Evolutionary conservation across 306 rosid species (phyloP).

Genomic region (Pueraria montana): DNA sequence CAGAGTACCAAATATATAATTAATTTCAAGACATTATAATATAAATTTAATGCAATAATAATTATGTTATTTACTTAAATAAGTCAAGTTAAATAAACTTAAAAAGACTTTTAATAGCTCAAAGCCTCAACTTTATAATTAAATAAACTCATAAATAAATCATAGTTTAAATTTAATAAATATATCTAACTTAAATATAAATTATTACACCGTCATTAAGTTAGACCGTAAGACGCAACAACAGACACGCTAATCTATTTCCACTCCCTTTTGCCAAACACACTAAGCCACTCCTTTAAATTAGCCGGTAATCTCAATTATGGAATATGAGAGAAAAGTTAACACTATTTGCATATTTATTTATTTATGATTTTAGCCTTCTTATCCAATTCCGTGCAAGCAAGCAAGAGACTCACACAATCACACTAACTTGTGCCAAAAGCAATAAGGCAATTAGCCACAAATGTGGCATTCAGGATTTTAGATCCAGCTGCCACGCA

Average conservation of each 20-base stretch:
- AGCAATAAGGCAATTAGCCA: constrained; percentile 3
- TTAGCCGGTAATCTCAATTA: background rate
- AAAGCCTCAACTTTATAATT: background rate
- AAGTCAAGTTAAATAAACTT: background rate
- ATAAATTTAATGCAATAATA: too few relatives aligned
- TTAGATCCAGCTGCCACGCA: constrained; percentile 1
- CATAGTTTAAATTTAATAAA: background rate
- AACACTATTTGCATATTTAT: background rate
- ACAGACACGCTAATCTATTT: background rate
- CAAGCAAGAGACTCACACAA: background rate
- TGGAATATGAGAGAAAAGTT: background rate
- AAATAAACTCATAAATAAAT: background rate
- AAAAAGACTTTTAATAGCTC: background rate
- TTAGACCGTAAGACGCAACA: background rate
- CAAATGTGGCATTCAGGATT: background rate
- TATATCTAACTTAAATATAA: background rate
- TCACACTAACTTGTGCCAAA: background rate
- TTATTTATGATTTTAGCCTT: background rate
- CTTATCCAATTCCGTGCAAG: constrained; percentile 25
- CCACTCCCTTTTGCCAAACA: background rate
- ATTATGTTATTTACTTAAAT: background rate
- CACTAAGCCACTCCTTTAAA: background rate
- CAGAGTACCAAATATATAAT: too few relatives aligned
- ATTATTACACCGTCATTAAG: background rate
- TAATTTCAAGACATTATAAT: too few relatives aligned